Base-by-base conservation (phyloP, 345 rosid species). In the Mercurialis annua region DNA sequence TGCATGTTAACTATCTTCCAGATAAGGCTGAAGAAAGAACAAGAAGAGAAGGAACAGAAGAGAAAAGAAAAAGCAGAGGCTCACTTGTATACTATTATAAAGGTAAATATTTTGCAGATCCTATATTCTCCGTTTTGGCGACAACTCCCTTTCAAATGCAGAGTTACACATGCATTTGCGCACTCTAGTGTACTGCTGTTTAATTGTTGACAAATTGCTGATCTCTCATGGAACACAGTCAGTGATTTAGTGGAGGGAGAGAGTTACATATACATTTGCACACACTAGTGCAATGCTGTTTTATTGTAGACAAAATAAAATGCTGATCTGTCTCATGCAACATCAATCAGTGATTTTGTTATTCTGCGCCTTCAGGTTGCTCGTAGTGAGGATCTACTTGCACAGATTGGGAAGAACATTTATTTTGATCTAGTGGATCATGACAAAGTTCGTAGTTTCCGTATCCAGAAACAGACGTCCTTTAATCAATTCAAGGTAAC, bases 41-140 rank as follows among this genome's bases (percentile, higher is more conserved):
- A 94, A 69, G 97, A 92, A 81, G 99, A 94, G 69, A 92, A 94
- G 71, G 97, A 92, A 67, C 86, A 85, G 27, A 92, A 91, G 79
- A 88, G 89, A 80, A 88, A 82, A 77, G 92, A 92, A 78, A 89
- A 91, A 77, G 98, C 98, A 1, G 95, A 94, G 71, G 98, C 95
- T 11, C 98, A 94, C 78, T 79, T 94, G 56, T 88, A 86, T 76
- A 94, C 99, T 1, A 79, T 89, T 58, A 85, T 94, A 69, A 94
- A 92, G 97, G 99, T 89, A 66, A n/a, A 47, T 21, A 34, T 42
- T 57, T 58, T 40, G 4, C 21, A 63, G 38, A 17, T 62, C 51
- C 30, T 29, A 16, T 38, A 5, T 3, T 69, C 18, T 33, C 43
- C 43, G 65, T 48, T 26, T 40, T 49, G n/a, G n/a, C n/a, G n/a